Percentiles rank a stretch among this genome's conserved stretches.
These are phyloP conservation scores for Baorangia bicolor DNA, from an alignment of 768 basidiomycete species.

Conservation along the genomic window DNA sequence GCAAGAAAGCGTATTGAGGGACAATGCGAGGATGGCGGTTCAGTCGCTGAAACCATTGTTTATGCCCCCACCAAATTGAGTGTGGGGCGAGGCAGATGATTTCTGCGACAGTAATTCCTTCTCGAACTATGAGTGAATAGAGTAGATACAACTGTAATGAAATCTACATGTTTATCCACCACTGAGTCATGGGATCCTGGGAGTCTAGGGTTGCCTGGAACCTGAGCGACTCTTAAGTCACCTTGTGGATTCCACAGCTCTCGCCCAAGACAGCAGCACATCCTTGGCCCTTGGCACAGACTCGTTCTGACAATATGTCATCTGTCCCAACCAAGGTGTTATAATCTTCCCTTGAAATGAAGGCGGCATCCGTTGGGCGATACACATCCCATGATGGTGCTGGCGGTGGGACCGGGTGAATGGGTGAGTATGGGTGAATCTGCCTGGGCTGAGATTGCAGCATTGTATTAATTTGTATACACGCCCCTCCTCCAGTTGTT, in stretches of 20 bases:
- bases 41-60: slow-evolving; percentile 28
- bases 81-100: not conserved
- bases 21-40: slow-evolving; percentile 26
- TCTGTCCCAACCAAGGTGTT: not conserved
- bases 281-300: not conserved
- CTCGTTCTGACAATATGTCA: not conserved
- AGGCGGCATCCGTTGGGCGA: not conserved
- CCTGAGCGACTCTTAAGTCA: not conserved
- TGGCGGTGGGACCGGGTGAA: too few relatives aligned
- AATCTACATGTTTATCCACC: not conserved
- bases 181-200: not conserved
- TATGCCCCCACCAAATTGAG: slow-evolving; percentile 20
- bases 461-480: not conserved
- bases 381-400: too few relatives aligned
- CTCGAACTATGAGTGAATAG: not conserved
- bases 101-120: not conserved
- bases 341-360: not conserved
- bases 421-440: not conserved
- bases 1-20: slow-evolving; percentile 26
- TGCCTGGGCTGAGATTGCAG: not conserved
- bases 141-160: not conserved
- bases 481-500: not conserved
- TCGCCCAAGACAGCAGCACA: not conserved
- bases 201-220: not conserved
- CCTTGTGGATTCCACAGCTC: not conserved